phyloP scores from a whole-genome alignment of 345 rosid species.

The Sapria himalayana region DNA sequence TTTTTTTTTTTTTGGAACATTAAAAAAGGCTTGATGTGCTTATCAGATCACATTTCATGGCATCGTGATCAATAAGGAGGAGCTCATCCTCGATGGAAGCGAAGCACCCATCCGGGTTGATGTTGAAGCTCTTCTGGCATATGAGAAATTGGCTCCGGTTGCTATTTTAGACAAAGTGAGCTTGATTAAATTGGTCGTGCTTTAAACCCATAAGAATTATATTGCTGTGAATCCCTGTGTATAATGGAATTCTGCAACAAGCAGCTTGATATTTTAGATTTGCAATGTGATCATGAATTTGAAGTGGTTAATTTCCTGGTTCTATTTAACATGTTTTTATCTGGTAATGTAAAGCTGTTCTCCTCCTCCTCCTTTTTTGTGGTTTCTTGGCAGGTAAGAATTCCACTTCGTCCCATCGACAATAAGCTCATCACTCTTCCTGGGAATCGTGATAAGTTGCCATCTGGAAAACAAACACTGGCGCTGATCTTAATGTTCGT shows the following conservation, averaged over 20 bases:
- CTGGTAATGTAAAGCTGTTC: no score
- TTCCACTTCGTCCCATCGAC: conserved; percentile 74
- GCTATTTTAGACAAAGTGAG: conserved; percentile 71
- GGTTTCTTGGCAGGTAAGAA: conserved; percentile 32
- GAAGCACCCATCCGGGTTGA: conserved; percentile 81
- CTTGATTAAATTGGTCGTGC: not conserved
- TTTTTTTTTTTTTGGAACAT: not conserved
- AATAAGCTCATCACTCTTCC: conserved; percentile 53
- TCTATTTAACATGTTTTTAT: no score
- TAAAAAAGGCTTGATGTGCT: no score
- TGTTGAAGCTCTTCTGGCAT: conserved; percentile 55
- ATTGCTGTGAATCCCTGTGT: no score
- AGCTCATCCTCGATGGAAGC: conserved; percentile 83
- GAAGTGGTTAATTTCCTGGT: no score
- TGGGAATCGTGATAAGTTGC: conserved; percentile 56
- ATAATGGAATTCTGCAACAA: not conserved
- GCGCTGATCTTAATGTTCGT: conserved; percentile 77
- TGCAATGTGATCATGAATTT: no score
- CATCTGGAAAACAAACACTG: conserved; percentile 75
- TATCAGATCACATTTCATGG: conserved; percentile 70
- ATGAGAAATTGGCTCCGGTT: conserved; percentile 53
- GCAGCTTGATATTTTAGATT: no score
- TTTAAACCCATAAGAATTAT: no score
- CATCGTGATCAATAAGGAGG: conserved; percentile 49
- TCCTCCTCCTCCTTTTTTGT: not conserved